phyloP scores from a whole-genome alignment of 306 rosid species.

The Quercus agrifolia region DNA sequence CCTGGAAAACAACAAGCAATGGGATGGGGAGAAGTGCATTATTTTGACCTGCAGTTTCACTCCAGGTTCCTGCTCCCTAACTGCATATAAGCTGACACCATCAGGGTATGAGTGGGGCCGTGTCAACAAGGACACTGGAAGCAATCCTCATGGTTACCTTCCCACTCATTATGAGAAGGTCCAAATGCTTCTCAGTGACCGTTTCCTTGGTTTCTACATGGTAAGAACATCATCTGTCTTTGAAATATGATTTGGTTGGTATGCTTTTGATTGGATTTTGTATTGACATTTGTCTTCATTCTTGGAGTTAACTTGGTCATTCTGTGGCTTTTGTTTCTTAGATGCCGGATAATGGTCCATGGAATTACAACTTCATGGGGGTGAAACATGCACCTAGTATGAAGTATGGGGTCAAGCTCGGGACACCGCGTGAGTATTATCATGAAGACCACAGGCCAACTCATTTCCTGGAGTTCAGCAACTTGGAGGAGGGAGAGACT shows the following conservation, averaged over 20 bases:
- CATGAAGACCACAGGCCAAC: slow-evolving; percentile 97
- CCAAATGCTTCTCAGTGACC: slow-evolving; percentile 99
- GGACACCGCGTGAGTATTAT: slow-evolving; percentile 83
- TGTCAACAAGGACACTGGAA: slow-evolving; percentile 85
- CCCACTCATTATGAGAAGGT: slow-evolving; percentile 98
- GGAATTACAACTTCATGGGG: slow-evolving; percentile 99
- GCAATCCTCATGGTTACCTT: slow-evolving; percentile 98
- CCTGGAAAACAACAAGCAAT: slow-evolving; percentile 93
- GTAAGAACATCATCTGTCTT: slow-evolving; percentile 33
- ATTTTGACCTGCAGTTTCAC: slow-evolving; percentile 97
- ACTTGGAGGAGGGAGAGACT: slow-evolving; percentile 85
- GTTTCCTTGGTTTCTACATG: slow-evolving; percentile 98
- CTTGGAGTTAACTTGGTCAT: neutral
- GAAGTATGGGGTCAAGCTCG: slow-evolving; percentile 91
- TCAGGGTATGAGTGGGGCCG: slow-evolving; percentile 99
- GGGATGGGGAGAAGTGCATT: slow-evolving; percentile 98
- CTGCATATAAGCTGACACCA: slow-evolving; percentile 92
- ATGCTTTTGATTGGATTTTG: neutral
- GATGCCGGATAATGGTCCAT: slow-evolving; percentile 95
- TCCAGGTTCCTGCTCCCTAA: slow-evolving; percentile 96
- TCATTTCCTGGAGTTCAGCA: slow-evolving; percentile 93
- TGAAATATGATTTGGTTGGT: neutral
- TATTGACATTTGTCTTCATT: neutral
- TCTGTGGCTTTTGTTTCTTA: slow-evolving; percentile 21
- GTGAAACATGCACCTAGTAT: slow-evolving; percentile 90